Evolutionary conservation across 225 moss, liverwort and hornwort species (phyloP).

Genomic region (Pseudisothecium myosuroides): DNA sequence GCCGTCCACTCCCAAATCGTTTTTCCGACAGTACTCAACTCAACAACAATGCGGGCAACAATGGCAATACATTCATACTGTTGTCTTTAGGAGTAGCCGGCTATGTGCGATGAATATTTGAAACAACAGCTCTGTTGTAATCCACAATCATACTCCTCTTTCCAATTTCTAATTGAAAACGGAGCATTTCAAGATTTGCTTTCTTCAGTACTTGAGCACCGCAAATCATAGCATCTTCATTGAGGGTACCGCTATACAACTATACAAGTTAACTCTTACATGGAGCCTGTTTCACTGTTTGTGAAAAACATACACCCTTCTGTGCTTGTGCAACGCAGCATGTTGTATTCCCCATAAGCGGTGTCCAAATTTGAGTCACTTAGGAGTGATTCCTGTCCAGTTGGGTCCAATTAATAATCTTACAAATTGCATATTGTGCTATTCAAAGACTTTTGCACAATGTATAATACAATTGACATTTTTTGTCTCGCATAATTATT

Average conservation of each 20-base stretch:
- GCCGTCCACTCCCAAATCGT: neutral
- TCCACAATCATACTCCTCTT: neutral
- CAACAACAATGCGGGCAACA: too few relatives aligned
- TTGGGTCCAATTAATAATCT: neutral
- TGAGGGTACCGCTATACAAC: too few relatives aligned
- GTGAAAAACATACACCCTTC: neutral
- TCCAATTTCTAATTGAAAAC: neutral
- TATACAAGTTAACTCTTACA: neutral
- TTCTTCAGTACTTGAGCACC: neutral
- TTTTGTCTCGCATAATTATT: neutral
- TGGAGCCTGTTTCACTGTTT: neutral
- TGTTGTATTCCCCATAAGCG: neutral
- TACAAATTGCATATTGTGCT: neutral
- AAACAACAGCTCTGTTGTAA: neutral
- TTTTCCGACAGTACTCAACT: neutral
- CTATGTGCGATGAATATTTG: neutral
- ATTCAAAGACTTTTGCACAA: neutral
- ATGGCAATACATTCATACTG: neutral
- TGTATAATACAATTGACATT: neutral
- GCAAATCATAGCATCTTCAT: neutral
- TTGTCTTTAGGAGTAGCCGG: neutral
- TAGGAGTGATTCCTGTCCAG: neutral
- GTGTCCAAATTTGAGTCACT: neutral
- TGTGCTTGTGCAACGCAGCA: neutral
- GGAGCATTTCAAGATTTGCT: neutral